phyloP scores from a whole-genome alignment of 1,284 basidiomycete genomes.

The Apiotrichum siamense region DNA sequence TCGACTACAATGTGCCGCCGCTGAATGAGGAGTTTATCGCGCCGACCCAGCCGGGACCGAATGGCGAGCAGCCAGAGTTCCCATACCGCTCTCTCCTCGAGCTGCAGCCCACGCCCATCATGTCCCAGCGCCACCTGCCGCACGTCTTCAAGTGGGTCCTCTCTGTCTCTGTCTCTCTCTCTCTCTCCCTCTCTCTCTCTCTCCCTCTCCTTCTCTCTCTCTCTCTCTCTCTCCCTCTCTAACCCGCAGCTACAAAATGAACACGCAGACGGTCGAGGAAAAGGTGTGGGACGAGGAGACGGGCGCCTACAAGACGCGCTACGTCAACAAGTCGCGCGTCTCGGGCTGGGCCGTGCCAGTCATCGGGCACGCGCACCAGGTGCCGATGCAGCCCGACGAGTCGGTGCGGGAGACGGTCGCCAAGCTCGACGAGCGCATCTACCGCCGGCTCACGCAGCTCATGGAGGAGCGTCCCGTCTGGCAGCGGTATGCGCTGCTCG shows the following conservation, averaged over 20 bases:
- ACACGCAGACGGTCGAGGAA: constrained; percentile 22
- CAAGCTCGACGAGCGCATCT: constrained; percentile 56
- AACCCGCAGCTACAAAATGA: constrained; percentile 22
- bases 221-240: too few relatives aligned
- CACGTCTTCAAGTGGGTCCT: constrained; percentile 23
- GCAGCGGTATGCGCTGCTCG: constrained; percentile 76
- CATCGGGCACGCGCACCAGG: constrained; percentile 29
- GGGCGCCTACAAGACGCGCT: constrained; percentile 25
- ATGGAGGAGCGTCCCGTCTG: constrained; percentile 71
- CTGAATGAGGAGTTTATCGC: constrained; percentile 59
- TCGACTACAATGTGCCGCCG: constrained; percentile 60
- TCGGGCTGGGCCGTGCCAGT: constrained; percentile 20
- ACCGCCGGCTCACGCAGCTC: constrained; percentile 23
- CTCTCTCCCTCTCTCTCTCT: not conserved
- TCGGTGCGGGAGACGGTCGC: constrained; percentile 46
- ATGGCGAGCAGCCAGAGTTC: constrained; percentile 8
- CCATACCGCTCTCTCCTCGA: constrained; percentile 29
- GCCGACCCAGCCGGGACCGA: constrained; percentile 16
- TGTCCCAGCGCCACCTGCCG: constrained; percentile 28
- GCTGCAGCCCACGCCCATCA: constrained; percentile 37
- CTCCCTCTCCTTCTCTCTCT: too few relatives aligned
- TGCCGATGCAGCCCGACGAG: constrained; percentile 60
- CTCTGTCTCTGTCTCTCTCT: too few relatives aligned
- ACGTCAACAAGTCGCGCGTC: constrained; percentile 30
- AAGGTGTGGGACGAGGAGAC: constrained; percentile 30